Base-by-base conservation (phyloP, 2,329 filamentous ascomycete genomes). In the Colletotrichum karsti region DNA sequence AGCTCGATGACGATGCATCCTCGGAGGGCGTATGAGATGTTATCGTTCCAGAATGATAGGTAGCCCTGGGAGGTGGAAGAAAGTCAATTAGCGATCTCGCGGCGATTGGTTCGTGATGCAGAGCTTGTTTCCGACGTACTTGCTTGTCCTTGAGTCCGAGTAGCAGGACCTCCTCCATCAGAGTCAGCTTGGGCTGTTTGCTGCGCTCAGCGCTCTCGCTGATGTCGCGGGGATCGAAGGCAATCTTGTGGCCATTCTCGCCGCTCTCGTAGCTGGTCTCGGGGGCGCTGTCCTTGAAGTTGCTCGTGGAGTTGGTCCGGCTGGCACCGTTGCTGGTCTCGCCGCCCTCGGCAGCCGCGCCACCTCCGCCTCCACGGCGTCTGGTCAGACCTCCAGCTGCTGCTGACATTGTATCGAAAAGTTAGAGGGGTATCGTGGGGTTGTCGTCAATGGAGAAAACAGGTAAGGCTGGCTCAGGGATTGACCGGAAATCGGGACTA, bases 21-120 rank as follows among this genome's bases (percentile, higher is more conserved):
- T 79, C 96, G 91, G 70, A 99, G 88, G 72, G 96, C 96, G 80
- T 99, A 99, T 69, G 95, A 98, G 77, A 99, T 99, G 84, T 99
- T 99, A 83, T 99, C 96, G 83, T 99, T 99, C 96, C 96, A 99
- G 83, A 99, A 99, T 30, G 95, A 98, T 71, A 99, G 90, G 79
- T 99, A 98, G 72, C 96, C 96, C 94, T 97, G 78, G 15, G 48
- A 26, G 12, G 59, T 44, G 26, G 54, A 22, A 30, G 51, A 56
- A 35, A 30, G 13, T 46, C 26, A 61, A 54, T 58, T 41, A 67
- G 63, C 46, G 58, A 37, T 33, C 26, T 20, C 26, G 24, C 30
- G 51, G 33, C 51, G 53, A 57, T 24, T 42, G 51, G 35, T 46
- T 46, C 12, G 37, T 15, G 50, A 53, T 33, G 33, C 42, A 20